Evolutionary conservation across 179 eudicot species (phyloP).

Genomic region (Sideroxylon spinosum): DNA sequence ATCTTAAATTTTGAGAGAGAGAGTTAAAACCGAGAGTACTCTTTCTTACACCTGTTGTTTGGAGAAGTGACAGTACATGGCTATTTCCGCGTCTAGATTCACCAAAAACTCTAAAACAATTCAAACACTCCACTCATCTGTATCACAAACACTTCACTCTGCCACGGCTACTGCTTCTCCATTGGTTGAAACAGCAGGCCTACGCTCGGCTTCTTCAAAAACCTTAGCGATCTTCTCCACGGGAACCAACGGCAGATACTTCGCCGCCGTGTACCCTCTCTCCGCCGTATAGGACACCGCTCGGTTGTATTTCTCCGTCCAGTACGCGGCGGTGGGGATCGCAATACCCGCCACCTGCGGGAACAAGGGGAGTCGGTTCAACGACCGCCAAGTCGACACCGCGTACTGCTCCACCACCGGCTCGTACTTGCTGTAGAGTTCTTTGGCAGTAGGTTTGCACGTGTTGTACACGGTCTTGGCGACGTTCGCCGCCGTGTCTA

Average conservation of each 20-base stretch:
- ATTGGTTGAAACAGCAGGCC: neutral
- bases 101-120: too few species aligned
- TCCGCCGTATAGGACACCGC: constrained; percentile 31
- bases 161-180: constrained; percentile 11
- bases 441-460: constrained; percentile 45
- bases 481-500: constrained; percentile 27
- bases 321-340: constrained; percentile 44
- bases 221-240: constrained; percentile 46
- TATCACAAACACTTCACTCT: constrained; percentile 3
- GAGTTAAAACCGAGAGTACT: too few species aligned
- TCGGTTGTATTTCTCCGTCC: constrained; percentile 50
- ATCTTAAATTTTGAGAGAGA: too few species aligned
- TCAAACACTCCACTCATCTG: too few species aligned
- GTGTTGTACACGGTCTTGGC: constrained; percentile 28
- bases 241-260: constrained; percentile 49
- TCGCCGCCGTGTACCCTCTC: constrained; percentile 36
- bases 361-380: constrained; percentile 47
- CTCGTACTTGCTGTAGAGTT: constrained; percentile 43
- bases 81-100: too few species aligned
- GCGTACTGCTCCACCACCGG: constrained; percentile 48
- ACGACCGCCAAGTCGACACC: constrained; percentile 38
- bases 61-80: too few species aligned
- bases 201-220: constrained; percentile 15
- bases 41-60: too few species aligned
- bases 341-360: constrained; percentile 46